Percentiles rank a stretch among this genome's conserved stretches.
phyloP scores from a whole-genome alignment of 164 flowering plant species.

The Sedum album region DNA sequence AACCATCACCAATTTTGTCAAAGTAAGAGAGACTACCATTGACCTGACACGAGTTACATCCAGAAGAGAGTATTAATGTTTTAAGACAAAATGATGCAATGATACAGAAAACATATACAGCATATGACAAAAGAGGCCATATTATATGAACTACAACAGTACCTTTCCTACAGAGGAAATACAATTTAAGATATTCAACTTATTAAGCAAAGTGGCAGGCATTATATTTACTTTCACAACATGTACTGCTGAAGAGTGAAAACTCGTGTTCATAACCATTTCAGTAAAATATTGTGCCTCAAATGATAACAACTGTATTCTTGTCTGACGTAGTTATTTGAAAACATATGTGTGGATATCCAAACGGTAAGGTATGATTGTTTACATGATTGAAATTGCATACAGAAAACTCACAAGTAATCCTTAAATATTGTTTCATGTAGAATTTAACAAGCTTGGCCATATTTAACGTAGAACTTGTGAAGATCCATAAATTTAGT shows the following conservation, averaged over 20 bases:
- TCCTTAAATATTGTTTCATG: background rate
- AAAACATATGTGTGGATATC: background rate
- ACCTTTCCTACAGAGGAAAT: background rate
- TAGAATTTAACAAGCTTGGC: background rate
- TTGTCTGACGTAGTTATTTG: too few relatives aligned
- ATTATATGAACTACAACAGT: background rate
- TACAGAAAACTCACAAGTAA: background rate
- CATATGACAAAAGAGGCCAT: background rate
- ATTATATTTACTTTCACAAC: background rate
- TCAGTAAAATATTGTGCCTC: background rate
- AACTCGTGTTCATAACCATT: background rate
- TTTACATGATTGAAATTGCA: background rate
- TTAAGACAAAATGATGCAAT: background rate
- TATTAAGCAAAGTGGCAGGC: background rate
- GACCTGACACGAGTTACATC: slow-evolving; percentile 41
- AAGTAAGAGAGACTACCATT: slow-evolving; percentile 87
- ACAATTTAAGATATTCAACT: background rate
- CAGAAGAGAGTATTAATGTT: too few relatives aligned
- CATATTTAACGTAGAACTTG: background rate
- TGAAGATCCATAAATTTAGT: background rate
- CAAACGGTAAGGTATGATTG: background rate
- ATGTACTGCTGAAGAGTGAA: too few relatives aligned
- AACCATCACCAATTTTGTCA: slow-evolving; percentile 89
- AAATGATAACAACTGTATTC: background rate
- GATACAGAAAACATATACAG: background rate